Evolutionary conservation across 495 filamentous ascomycete species (phyloP), one percentile per base, ranked within the genome.

Genomic region (Parathielavia appendiculata): DNA sequence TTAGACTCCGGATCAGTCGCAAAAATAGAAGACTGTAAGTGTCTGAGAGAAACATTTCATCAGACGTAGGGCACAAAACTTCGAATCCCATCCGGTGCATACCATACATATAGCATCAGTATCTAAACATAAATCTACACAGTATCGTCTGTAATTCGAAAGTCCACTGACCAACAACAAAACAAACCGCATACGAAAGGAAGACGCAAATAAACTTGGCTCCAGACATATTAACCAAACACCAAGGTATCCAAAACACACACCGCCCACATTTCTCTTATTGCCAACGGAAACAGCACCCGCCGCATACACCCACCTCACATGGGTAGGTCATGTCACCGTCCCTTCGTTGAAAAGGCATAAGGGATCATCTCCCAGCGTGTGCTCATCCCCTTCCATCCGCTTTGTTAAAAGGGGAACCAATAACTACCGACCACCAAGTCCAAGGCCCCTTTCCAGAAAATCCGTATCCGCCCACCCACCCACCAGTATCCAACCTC

Each of bases 261-360:
- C 44, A 46, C 17, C 20, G 19, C 26, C 23, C 46, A 5, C 6
- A 44, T 20, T 7, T 10, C 16, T 49, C 23, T 17, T 16, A 34
- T 17, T 23, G 46, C 26, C 46, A 49, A 34, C 26, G 12, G 46
- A 49, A 49, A 47, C 20, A 26, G 22, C 4, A 45, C 8, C 43
- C 43, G 8, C 20, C n/a, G 19, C 17, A 23, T 45, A 45, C 38
- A 40, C 3, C 38, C 2, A 10, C 2, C 12, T 34, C n/a, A 5
- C n/a, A 16, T 5, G 46, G 7, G 13, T n/a, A 12, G 32, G 49
- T 51, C 5, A n/a, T 13, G 36, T 40, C 36, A n/a, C 43, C 50
- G 8, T 40, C 40, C 35, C 50, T 19, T 52, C 50, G 50, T 52
- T 40, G 19, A n/a, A 40, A 36, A 52, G 50, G 50, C 50, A 41